phyloP scores from a whole-genome alignment of 202 grass and related monocot genomes.

The Digitaria exilis region DNA sequence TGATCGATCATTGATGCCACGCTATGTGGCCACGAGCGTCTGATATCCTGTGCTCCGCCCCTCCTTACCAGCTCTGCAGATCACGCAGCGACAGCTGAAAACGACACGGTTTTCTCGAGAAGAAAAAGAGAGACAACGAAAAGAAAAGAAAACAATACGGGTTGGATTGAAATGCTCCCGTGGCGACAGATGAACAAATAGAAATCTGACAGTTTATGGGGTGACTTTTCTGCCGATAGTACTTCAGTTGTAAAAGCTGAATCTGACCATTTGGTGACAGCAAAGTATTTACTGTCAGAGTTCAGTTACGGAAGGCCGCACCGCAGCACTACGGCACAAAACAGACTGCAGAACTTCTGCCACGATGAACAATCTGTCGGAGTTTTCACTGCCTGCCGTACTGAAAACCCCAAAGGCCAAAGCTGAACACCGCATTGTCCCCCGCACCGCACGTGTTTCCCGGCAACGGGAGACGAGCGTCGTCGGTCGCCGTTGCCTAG shows the following conservation, averaged over 20 bases:
- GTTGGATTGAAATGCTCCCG: too few relatives aligned
- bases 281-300: not conserved
- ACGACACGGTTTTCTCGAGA: not conserved
- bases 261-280: too few relatives aligned
- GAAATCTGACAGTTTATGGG: too few relatives aligned
- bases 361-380: not conserved
- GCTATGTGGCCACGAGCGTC: not conserved
- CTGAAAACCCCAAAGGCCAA: not conserved
- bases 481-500: not conserved
- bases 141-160: too few relatives aligned
- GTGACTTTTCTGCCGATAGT: too few relatives aligned
- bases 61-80: not conserved
- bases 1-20: not conserved
- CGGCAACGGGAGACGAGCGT: not conserved
- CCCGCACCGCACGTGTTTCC: constrained; percentile 12
- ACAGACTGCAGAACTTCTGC: too few relatives aligned
- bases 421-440: not conserved
- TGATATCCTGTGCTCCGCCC: not conserved
- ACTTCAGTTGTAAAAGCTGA: too few relatives aligned
- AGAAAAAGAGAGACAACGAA: too few relatives aligned
- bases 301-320: not conserved
- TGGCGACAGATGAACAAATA: too few relatives aligned
- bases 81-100: not conserved
- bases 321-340: not conserved
- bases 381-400: not conserved